These are phyloP conservation scores for Kazachstania sp. DNA, from an alignment of 1,139 yeast genomes.

Conservation along the genomic window DNA sequence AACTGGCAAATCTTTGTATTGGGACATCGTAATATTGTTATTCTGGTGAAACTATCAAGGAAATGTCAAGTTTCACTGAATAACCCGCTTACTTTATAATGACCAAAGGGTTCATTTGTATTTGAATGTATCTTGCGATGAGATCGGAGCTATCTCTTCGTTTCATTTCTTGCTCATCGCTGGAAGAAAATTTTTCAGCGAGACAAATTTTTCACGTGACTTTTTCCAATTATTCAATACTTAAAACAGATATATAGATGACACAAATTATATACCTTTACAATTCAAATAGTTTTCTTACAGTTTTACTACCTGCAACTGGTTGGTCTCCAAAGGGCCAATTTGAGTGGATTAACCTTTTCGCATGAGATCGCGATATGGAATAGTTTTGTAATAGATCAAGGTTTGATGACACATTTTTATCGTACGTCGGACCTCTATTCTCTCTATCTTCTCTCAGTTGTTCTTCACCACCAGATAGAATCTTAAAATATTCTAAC, in stretches of 20 bases:
- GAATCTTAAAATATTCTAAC: constrained; percentile 25
- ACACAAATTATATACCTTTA: constrained; percentile 6
- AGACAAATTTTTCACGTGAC: constrained; percentile 1
- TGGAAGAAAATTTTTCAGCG: not conserved
- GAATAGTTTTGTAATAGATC: constrained; percentile 33
- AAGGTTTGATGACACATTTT: constrained; percentile 28
- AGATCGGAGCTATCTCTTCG: not conserved
- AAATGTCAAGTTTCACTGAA: too few species aligned
- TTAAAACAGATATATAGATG: not conserved
- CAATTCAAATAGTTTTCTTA: constrained; percentile 31
- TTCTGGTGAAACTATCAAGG: not conserved
- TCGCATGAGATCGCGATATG: constrained; percentile 24
- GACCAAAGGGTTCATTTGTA: too few species aligned
- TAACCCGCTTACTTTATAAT: too few species aligned
- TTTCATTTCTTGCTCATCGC: constrained; percentile 13
- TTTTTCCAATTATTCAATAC: too few species aligned
- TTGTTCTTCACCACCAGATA: constrained; percentile 27
- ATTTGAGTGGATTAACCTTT: constrained; percentile 27
- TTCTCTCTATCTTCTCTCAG: constrained; percentile 20
- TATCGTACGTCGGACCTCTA: constrained; percentile 9
- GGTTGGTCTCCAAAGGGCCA: constrained; percentile 19
- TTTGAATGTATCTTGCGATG: too few species aligned
- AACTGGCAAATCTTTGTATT: constrained; percentile 42
- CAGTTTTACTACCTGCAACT: constrained; percentile 24
- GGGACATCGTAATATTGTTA: constrained; percentile 12